These are phyloP conservation scores for Heritiera littoralis DNA, from an alignment of 345 rosid species.

Conservation along the genomic window DNA sequence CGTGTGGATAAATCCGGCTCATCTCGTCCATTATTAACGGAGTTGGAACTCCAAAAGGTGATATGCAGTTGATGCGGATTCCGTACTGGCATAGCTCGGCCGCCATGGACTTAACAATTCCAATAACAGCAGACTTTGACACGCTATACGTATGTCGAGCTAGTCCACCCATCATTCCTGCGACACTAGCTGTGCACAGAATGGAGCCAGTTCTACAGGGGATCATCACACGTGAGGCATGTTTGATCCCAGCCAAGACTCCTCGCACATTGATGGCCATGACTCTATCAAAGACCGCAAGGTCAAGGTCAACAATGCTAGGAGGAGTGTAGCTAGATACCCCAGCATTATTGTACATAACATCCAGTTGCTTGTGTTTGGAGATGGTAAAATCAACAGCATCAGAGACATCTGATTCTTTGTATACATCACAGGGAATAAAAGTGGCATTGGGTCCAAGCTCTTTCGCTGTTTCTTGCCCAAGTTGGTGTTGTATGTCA, in stretches of 20 bases:
- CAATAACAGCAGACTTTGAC: constrained; percentile 45
- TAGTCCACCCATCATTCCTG: constrained; percentile 66
- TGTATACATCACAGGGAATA: constrained; percentile 63
- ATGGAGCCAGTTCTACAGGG: constrained; percentile 60
- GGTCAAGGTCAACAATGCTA: constrained; percentile 70
- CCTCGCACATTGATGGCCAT: constrained; percentile 74
- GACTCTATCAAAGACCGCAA: constrained; percentile 57
- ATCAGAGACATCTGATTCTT: constrained; percentile 65
- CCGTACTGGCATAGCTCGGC: constrained; percentile 68
- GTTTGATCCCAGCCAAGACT: constrained; percentile 70
- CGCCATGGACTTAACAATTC: constrained; percentile 61
- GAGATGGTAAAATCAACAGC: constrained; percentile 69
- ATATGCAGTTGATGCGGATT: constrained; percentile 74
- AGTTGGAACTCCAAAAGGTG: constrained; percentile 79
- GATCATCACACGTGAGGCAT: constrained; percentile 83
- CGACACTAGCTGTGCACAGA: constrained; percentile 72
- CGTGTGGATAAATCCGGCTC: constrained; percentile 42
- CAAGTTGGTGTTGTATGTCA: constrained; percentile 59
- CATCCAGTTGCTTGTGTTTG: constrained; percentile 50
- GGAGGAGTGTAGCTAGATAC: constrained; percentile 59
- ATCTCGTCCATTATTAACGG: constrained; percentile 58
- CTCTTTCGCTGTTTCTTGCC: constrained; percentile 51
- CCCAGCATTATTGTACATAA: constrained; percentile 91
- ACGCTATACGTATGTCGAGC: constrained; percentile 69
- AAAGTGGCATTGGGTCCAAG: constrained; percentile 67